Base-by-base conservation (phyloP, 345 rosid species). In the Aethionema arabicum region DNA sequence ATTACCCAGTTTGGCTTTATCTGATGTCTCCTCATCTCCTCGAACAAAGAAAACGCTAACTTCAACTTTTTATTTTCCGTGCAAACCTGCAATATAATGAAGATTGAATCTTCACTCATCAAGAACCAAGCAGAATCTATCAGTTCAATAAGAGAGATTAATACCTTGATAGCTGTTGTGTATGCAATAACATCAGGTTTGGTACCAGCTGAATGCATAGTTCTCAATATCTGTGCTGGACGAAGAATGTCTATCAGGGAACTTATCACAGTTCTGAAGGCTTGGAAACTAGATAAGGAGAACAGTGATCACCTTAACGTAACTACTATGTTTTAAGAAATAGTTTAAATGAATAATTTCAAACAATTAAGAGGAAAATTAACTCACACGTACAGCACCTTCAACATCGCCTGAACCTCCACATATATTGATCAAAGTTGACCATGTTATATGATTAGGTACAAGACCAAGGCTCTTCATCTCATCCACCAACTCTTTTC, bases 161-260 rank as follows among this genome's bases (percentile, higher is more conserved):
- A 31, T 41, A 92, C 98, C 93, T 89, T 92, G 72, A 89, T 89
- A 29, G 91, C 91, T 55, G 93, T 85, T 61, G 96, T 89, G 81
- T 89, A 89, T 9, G 96, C 82, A 77, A 92, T 69, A 52, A 85
- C 95, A 79, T 92, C 98, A 49, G 96, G 98, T 71, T 78, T 78
- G 65, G 82, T 71, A 70, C 86, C 88, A 68, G 73, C 82, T 43
- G 47, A 49, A 63, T 68, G 81, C 98, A 92, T 92, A 50, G 59
- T 76, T 79, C 80, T 85, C 84, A 92, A 72, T 71, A 82, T 87
- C 98, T 92, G 98, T 80, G 70, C 67, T 67, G 77, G 68, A 68
- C 21, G 32, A 65, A 66, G 53, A 72, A 49, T 27, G 13, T 31
- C 59, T 60, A 65, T 70, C 40, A 79, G 79, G 65, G 59, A 71